Conservation (phyloP, 352 stramenopile genomes). For the Pythium utonaiense region DNA sequence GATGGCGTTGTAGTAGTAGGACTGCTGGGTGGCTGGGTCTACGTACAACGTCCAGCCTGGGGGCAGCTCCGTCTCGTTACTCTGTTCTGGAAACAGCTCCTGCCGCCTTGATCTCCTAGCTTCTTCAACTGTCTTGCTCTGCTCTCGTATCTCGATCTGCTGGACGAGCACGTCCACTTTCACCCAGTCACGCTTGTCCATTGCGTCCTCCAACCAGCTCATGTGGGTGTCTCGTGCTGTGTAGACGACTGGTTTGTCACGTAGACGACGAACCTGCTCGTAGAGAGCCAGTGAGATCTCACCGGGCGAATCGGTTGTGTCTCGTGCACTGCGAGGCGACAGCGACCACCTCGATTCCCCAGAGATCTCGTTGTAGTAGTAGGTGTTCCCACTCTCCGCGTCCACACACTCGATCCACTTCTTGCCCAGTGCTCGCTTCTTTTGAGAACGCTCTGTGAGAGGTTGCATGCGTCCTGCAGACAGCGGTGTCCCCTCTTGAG, state of each 20-base stretch:
- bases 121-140: slow-evolving; percentile 38
- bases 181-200: slow-evolving; percentile 52
- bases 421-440: slow-evolving; percentile 39
- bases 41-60: slow-evolving; percentile 13
- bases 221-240: slow-evolving; percentile 56
- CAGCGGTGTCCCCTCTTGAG: not conserved
- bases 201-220: slow-evolving; percentile 63
- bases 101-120: not conserved
- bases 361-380: slow-evolving; percentile 91
- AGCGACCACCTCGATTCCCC: slow-evolving; percentile 85
- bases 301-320: slow-evolving; percentile 39
- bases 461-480: slow-evolving; percentile 5
- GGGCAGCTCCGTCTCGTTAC: slow-evolving; percentile 4
- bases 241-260: slow-evolving; percentile 47
- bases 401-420: slow-evolving; percentile 87
- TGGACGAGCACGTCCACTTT: slow-evolving; percentile 69
- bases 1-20: slow-evolving; percentile 43
- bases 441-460: slow-evolving; percentile 20
- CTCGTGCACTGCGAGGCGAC: slow-evolving; percentile 61
- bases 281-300: slow-evolving; percentile 62
- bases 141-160: slow-evolving; percentile 65
- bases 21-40: slow-evolving; percentile 8
- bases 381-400: slow-evolving; percentile 72
- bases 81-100: slow-evolving; percentile 4
- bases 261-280: slow-evolving; percentile 48